Evolutionary conservation across 306 rosid species (phyloP).

Genomic region (Quercus ilex): DNA sequence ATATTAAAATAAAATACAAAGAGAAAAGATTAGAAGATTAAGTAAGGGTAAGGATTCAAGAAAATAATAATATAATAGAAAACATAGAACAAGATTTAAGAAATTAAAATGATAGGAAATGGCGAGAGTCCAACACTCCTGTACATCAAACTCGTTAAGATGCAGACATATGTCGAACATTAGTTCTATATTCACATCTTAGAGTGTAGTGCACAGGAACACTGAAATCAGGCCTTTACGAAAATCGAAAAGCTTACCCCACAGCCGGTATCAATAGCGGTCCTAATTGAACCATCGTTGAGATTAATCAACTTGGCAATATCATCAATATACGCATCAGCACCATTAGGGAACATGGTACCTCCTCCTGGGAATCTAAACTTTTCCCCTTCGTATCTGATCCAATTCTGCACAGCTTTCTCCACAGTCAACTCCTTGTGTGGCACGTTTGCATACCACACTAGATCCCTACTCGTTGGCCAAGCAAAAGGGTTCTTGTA

Average conservation of each 20-base stretch:
- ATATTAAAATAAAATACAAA: no score
- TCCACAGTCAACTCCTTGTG: slow-evolving; percentile 82
- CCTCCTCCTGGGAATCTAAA: slow-evolving; percentile 87
- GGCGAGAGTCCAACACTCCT: no score
- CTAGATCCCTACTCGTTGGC: slow-evolving; percentile 75
- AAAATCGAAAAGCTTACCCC: slow-evolving; percentile 45
- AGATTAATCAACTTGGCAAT: slow-evolving; percentile 56
- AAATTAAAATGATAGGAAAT: no score
- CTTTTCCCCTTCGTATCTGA: slow-evolving; percentile 55
- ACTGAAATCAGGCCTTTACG: no score
- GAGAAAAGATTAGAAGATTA: not conserved
- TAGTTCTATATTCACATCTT: no score
- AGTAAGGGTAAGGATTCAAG: not conserved
- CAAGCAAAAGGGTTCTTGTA: slow-evolving; percentile 62
- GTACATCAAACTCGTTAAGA: no score
- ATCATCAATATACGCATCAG: slow-evolving; percentile 77
- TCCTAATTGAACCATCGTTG: slow-evolving; percentile 55
- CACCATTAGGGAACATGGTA: slow-evolving; percentile 85
- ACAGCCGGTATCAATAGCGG: slow-evolving; percentile 92
- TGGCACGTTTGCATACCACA: slow-evolving; percentile 80
- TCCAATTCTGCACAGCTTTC: slow-evolving; percentile 95
- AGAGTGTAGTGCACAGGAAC: no score
- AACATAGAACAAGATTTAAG: not conserved
- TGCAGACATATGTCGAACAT: no score
- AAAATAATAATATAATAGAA: not conserved